Evolutionary conservation across 192 early-diverging fungal species (phyloP), one percentile per base, ranked within the genome.

Genomic region (Coemansia sp.): DNA sequence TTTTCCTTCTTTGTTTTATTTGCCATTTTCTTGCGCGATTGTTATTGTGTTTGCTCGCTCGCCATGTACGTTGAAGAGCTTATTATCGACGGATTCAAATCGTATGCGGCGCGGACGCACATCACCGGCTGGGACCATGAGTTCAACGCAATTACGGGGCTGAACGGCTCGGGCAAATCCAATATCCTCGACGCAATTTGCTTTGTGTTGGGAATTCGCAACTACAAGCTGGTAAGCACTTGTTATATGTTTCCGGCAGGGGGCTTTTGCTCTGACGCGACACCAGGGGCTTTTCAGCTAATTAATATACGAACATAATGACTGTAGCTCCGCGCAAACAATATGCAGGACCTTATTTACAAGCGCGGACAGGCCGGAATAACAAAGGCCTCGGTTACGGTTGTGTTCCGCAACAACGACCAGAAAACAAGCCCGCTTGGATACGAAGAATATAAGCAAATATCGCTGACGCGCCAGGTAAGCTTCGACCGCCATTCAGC

Each of bases 161-260:
- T 99, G 19, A 99, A 99, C 71, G 97, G 97, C 10, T 93, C 92
- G 2, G 97, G 97, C 31, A 99, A 99, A 64, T 97, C 95, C 21
- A 99, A 99, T 78, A 92, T 99, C 62, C 81, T 99, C 19, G 97
- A 99, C 69, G 89, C 97, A 28, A 97, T 99, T 58, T 99, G 97
- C 66, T 99, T 99, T 75, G 95, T 98, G 5, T 79, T 99, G 32
- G 97, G 97, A 5, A 96, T 99, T 53, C 91, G 91, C 55, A 93
- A 92, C 54, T 84, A 95, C 50, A 89, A 89, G 28, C 89, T 93
- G 77, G 93, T 97, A 82, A 60, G 69, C 56, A 45, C 11, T 4
- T 11, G 30, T 19, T 30, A 23, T 16, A 7, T 8, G 19, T n/a
- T 22, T 5, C 30, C 8, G 4, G 43, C 18, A 19, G 19, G 3